Base-by-base conservation (phyloP, 305 asterid genomes). In the Plantago coronopus region DNA sequence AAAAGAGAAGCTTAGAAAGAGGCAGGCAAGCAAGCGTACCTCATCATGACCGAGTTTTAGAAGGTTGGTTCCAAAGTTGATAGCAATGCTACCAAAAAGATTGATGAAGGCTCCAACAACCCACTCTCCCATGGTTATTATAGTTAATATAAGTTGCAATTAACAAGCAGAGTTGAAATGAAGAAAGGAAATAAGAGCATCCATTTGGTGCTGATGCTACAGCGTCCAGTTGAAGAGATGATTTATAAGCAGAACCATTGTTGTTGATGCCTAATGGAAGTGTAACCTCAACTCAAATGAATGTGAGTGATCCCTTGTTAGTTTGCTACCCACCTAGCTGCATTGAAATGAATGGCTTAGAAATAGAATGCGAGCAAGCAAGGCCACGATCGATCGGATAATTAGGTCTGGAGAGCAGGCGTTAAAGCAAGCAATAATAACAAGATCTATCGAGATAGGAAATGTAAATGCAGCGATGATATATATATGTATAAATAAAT, bases 21-120 rank as follows among this genome's bases (percentile, higher is more conserved):
- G 25, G n/a, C 12, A 3, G 57, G 40, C 64, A 59, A 29, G 34
- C 57, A n/a, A 37, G 42, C 21, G 21, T 74, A 91, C 96, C 95
- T 88, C 88, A 38, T 88, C 94, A 59, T 83, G 97, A 61, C 95
- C 97, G 84, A 82, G 74, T 77, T 91, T 88, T 44, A 88, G 91
- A 68, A 88, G 96, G 78, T 91, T 91, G 73, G 96, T 91, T 66
- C 97, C 97, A 66, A 91, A 91, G 74, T 85, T 91, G 81, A 91
- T 88, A 75, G 94, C 94, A 67, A 91, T 73, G 79, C 97, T 91
- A 57, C 96, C 96, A 49, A 86, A 80, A 60, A 83, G 79, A 74
- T 91, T 88, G 73, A 88, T 84, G 82, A 83, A 71, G 62, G 97
- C 97, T 58, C 97, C 97, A 72, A 91, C 69, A 42, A 91, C 81